Evolutionary conservation across 192 early-diverging fungal species (phyloP).

Genomic region (Rhizophagus prolifer): DNA sequence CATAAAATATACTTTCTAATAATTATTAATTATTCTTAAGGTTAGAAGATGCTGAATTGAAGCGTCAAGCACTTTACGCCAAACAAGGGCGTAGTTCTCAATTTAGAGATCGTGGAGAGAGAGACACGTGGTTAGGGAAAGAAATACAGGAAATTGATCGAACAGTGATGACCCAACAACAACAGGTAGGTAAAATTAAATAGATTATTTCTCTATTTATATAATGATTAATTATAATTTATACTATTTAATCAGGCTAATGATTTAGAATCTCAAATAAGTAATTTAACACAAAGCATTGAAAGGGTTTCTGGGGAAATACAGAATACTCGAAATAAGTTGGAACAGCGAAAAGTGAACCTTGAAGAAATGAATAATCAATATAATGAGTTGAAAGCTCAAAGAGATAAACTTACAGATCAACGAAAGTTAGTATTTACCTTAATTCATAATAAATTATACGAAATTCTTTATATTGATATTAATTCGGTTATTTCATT

Average conservation of each 20-base stretch:
- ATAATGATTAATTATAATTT: not conserved
- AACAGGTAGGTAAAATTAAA: conserved; percentile 51
- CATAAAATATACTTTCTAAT: not conserved
- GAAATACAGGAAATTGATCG: conserved; percentile 69
- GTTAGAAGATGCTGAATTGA: conserved; percentile 60
- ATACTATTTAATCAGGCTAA: conserved; percentile 20
- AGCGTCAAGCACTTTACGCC: conserved; percentile 74
- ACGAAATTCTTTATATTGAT: not conserved
- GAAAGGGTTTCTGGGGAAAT: conserved; percentile 39
- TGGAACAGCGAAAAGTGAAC: conserved; percentile 44
- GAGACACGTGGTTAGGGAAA: conserved; percentile 73
- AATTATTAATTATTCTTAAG: conserved; percentile 35
- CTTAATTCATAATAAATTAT: not conserved
- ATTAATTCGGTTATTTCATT: not conserved
- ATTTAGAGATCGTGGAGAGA: conserved; percentile 70
- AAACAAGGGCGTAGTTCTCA: conserved; percentile 85
- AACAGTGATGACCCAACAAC: conserved; percentile 50
- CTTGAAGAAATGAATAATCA: conserved; percentile 43
- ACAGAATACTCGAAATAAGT: conserved; percentile 33
- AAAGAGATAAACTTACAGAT: conserved; percentile 64
- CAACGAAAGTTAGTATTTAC: conserved; percentile 60
- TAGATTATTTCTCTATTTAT: not conserved
- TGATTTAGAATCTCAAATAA: conserved; percentile 43
- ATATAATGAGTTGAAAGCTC: conserved; percentile 40
- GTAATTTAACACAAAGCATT: conserved; percentile 24